phyloP scores from a whole-genome alignment of 164 flowering plant genomes.

The Stephania cephalantha region DNA sequence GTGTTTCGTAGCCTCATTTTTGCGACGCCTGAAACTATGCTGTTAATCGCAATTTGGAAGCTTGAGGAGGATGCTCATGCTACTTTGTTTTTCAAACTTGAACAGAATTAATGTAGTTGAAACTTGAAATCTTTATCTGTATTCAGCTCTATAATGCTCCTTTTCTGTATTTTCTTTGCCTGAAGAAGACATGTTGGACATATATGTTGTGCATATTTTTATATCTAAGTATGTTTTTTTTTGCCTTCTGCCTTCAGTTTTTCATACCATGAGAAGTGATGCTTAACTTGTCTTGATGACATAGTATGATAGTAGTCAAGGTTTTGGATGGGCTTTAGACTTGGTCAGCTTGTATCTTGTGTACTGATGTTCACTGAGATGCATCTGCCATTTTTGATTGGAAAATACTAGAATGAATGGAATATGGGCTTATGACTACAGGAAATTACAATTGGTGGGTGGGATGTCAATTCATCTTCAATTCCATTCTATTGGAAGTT shows the following conservation, averaged over 20 bases:
- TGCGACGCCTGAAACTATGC: not conserved
- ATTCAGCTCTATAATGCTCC: not conserved
- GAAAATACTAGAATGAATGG: no score
- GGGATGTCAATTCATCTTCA: not conserved
- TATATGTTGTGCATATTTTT: not conserved
- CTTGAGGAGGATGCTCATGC: not conserved
- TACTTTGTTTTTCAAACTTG: not conserved
- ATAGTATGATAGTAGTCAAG: no score
- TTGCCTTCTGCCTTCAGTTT: not conserved
- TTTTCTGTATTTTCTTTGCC: not conserved
- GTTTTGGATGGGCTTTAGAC: no score
- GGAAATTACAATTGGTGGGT: not conserved
- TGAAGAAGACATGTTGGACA: not conserved
- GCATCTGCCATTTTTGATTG: no score
- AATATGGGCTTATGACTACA: no score
- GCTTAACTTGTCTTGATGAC: no score
- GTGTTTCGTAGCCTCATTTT: not conserved
- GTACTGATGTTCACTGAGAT: no score
- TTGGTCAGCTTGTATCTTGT: no score
- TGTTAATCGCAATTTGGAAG: not conserved
- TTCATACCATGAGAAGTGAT: no score
- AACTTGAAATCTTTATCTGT: not conserved
- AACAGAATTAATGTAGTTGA: no score
- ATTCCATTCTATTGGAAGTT: not conserved
- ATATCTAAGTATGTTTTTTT: not conserved